These are phyloP conservation scores for Lolium multiflorum DNA, from an alignment of 176 grass and related monocot species.

Conservation along the genomic window DNA sequence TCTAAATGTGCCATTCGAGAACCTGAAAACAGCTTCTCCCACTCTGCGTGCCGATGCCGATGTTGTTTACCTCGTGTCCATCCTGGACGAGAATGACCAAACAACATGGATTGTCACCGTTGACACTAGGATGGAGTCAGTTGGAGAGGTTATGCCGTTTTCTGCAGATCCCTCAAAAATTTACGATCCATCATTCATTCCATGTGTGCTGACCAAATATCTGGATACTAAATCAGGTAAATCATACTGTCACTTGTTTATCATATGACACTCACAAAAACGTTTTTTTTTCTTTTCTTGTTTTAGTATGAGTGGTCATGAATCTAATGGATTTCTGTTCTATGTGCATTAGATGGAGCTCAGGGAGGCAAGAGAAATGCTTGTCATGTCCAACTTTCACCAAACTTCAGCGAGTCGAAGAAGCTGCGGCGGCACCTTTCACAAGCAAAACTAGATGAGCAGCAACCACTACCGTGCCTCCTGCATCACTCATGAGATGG, in stretches of 20 bases:
- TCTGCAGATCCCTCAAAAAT: too few relatives aligned
- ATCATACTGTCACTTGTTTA: neutral
- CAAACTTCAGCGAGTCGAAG: neutral
- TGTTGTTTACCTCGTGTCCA: neutral
- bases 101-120: neutral
- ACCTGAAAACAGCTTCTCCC: neutral
- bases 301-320: neutral
- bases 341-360: constrained; percentile 3
- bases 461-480: too few relatives aligned
- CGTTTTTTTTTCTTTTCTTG: neutral
- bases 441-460: too few relatives aligned
- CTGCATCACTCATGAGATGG: too few relatives aligned
- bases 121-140: neutral
- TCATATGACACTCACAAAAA: neutral
- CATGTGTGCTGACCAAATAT: neutral
- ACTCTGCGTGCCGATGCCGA: neutral
- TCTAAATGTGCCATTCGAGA: neutral
- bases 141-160: neutral
- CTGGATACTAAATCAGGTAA: neutral
- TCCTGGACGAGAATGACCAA: neutral
- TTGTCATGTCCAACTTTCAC: neutral
- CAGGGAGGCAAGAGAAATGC: neutral
- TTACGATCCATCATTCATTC: neutral
- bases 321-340: neutral
- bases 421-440: neutral